Evolutionary conservation across 139 green algal species (phyloP).

Genomic region (Chlorella sp.): DNA sequence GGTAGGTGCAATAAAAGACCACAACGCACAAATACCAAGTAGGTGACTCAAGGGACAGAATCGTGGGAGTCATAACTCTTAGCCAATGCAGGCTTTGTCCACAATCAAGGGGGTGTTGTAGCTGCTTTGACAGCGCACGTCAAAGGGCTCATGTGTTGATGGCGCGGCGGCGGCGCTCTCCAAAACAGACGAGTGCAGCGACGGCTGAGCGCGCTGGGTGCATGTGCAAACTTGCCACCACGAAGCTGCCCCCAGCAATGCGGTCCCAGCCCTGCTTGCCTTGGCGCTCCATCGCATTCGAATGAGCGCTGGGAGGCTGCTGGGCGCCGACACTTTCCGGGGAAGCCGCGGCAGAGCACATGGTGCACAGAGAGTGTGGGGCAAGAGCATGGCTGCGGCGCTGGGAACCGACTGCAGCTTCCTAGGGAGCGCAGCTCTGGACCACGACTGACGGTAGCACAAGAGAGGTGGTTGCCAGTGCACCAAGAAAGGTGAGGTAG

Average conservation of each 20-base stretch:
- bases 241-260: not conserved
- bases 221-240: not conserved
- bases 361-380: too few species aligned
- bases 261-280: not conserved
- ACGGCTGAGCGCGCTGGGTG: not conserved
- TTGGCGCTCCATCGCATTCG: constrained; percentile 78
- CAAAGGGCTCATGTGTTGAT: constrained; percentile 87
- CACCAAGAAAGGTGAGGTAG: too few species aligned
- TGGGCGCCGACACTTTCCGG: not conserved
- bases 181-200: constrained; percentile 37
- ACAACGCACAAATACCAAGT: too few species aligned
- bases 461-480: too few species aligned
- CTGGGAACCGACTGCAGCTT: too few species aligned
- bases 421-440: too few species aligned
- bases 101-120: constrained; percentile 59
- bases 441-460: too few species aligned
- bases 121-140: constrained; percentile 53
- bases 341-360: not conserved
- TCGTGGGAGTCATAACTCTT: too few species aligned
- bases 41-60: too few species aligned
- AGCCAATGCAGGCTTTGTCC: too few species aligned
- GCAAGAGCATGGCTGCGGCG: too few species aligned
- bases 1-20: too few species aligned
- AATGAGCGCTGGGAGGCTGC: constrained; percentile 72
- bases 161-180: constrained; percentile 85